phyloP scores from a whole-genome alignment of 2,329 filamentous ascomycete species.

The Neonectria ditissima region DNA sequence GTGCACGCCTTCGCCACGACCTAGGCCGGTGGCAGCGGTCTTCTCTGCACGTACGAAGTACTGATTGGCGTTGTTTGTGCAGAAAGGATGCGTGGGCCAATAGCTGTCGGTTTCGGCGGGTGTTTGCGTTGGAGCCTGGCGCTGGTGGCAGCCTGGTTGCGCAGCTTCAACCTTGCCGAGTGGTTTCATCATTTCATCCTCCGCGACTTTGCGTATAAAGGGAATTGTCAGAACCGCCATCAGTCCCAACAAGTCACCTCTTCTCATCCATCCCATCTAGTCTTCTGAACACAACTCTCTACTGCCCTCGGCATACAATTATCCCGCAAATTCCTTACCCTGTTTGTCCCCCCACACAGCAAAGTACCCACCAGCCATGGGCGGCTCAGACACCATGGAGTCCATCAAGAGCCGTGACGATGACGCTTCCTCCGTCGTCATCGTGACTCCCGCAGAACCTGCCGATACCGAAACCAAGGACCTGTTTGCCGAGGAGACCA shows the following conservation, averaged over 20 bases:
- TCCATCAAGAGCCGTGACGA: slow-evolving; percentile 38
- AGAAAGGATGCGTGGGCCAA: neutral
- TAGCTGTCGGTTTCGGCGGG: neutral
- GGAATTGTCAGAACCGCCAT: neutral
- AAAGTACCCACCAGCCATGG: slow-evolving; percentile 9
- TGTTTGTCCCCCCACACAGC: neutral
- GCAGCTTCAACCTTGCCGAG: neutral
- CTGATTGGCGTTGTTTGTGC: too few species aligned
- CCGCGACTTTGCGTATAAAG: neutral
- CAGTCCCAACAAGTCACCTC: neutral
- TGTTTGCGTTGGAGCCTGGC: neutral
- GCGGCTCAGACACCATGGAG: slow-evolving; percentile 34
- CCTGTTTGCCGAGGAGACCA: slow-evolving; percentile 29
- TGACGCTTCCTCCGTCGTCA: slow-evolving; percentile 32
- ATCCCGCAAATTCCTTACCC: neutral
- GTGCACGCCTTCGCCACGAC: neutral
- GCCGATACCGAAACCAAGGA: slow-evolving; percentile 28
- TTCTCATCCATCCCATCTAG: neutral
- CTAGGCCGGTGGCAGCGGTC: neutral
- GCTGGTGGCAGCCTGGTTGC: neutral
- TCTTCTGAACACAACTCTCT: neutral
- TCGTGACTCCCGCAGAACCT: slow-evolving; percentile 39
- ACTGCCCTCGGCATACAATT: neutral
- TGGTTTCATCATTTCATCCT: too few species aligned
- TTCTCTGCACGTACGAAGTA: neutral